A percentile compares a stretch with the other conserved stretches of the same genome.
These are phyloP conservation scores for button mushroom (Agaricus bisporus) DNA, from an alignment of 768 basidiomycete species.

Conservation along the genomic window DNA sequence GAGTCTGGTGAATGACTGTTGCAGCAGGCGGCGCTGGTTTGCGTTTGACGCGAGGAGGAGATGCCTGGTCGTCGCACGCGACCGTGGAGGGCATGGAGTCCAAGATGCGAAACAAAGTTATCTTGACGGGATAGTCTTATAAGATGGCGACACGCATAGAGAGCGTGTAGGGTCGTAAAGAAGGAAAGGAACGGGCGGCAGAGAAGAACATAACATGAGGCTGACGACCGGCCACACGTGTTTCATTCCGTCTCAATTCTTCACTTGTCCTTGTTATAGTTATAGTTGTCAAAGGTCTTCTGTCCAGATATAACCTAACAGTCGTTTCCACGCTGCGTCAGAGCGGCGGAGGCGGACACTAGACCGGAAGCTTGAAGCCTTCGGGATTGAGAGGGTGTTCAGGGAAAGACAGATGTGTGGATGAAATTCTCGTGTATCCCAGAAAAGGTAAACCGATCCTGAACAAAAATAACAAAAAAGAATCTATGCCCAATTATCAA, in stretches of 20 bases:
- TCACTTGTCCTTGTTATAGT: not conserved
- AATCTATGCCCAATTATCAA: conserved; percentile 83
- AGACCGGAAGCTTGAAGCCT: too few relatives aligned
- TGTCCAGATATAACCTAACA: not conserved
- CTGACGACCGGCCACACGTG: conserved; percentile 10
- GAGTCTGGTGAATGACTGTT: conserved; percentile 6
- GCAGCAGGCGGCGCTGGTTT: conserved; percentile 44
- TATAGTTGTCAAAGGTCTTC: not conserved
- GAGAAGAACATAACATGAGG: conserved; percentile 7
- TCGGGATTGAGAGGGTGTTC: too few relatives aligned
- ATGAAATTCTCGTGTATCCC: too few relatives aligned
- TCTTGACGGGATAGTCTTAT: not conserved
- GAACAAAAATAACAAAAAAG: not conserved
- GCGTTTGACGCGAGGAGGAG: conserved; percentile 32
- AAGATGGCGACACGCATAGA: not conserved
- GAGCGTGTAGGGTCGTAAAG: not conserved
- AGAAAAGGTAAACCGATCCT: not conserved
- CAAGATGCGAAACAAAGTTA: not conserved
- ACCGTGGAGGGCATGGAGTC: not conserved
- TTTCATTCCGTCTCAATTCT: not conserved
- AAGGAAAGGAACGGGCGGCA: not conserved
- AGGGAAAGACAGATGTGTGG: not conserved
- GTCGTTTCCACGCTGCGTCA: not conserved
- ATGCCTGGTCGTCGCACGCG: not conserved
- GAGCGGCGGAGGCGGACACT: too few relatives aligned